Evolutionary conservation across 2,329 filamentous ascomycete genomes (phyloP), one percentile per base, ranked within the genome.

Genomic region (Arachnomyces sp.): DNA sequence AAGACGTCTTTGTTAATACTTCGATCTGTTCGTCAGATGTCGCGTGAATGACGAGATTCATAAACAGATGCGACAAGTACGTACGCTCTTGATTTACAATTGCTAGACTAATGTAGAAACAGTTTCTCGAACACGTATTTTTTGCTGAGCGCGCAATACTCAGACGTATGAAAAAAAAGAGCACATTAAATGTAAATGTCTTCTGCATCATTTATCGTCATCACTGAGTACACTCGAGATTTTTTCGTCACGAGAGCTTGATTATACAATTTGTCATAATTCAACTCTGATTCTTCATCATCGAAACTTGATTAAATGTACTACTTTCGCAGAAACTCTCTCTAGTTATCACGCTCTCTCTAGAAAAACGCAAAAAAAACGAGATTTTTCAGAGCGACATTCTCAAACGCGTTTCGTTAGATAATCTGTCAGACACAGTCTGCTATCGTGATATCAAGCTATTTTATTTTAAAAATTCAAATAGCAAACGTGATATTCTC

Each of bases 361-460:
- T 49, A 8, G 31, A 43, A 32, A 56, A 51, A 33, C 36, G 38
- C 13, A 51, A 52, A 42, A 25, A 8, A 13, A 17, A 32, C 20
- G 1, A 33, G 5, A 37, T 39, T 35, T 54, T 53, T 20, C 7
- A 49, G 40, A 51, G 50, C 39, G 39, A 57, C 36, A 43, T 56
- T 47, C 49, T 43, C 3, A 44, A 55, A 42, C 34, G 52, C n/a
- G 40, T 49, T 12, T 43, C 38, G 2, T 8, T 43, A 9, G 43
- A 43, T 31, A 43, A 54, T 18, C 49, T 55, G 49, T 47, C 42
- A 25, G 42, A 45, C 29, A 48, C 40, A 9, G 46, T 56, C 38
- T 57, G 34, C 45, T 55, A 55, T 39, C 35, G 31, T 2, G 40
- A 54, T 40, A 56, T 56, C 29, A 31, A 56, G 34, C 50, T 54